Evolutionary conservation across 371 early-diverging fungal species (phyloP).

Genomic region (Nematocida displodere): DNA sequence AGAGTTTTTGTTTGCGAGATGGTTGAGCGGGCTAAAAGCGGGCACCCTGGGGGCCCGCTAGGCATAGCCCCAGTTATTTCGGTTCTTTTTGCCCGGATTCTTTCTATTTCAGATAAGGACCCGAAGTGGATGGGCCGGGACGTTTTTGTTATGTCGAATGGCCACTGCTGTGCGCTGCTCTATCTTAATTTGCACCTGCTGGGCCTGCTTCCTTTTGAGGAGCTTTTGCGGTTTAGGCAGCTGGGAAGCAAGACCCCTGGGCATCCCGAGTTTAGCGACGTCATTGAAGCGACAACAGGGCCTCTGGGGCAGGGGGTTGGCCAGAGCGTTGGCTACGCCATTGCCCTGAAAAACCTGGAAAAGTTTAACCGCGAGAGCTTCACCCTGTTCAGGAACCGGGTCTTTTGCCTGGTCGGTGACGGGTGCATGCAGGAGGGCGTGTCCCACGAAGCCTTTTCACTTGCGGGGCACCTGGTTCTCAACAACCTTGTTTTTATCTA

Average conservation of each 20-base stretch:
- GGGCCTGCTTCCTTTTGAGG: constrained; percentile 81
- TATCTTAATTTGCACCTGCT: constrained; percentile 80
- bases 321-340: constrained; percentile 89
- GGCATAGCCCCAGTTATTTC: constrained; percentile 89
- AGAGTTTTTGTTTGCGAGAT: constrained; percentile 83
- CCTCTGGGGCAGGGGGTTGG: constrained; percentile 95
- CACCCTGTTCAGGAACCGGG: constrained; percentile 74
- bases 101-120: constrained; percentile 53
- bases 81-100: constrained; percentile 71
- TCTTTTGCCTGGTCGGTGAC: constrained; percentile 84
- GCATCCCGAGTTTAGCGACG: constrained; percentile 69
- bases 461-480: constrained; percentile 90
- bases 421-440: constrained; percentile 99
- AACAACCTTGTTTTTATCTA: constrained; percentile 89
- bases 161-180: constrained; percentile 88
- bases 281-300: constrained; percentile 94
- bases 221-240: constrained; percentile 85
- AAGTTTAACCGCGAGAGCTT: constrained; percentile 78
- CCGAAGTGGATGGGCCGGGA: constrained; percentile 74
- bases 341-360: constrained; percentile 67
- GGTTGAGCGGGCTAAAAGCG: constrained; percentile 84
- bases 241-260: constrained; percentile 68
- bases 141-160: constrained; percentile 94
- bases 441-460: constrained; percentile 82
- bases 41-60: constrained; percentile 92